Base-by-base conservation (phyloP, 2,329 filamentous ascomycete species). In the Ophiostoma sp. region DNA sequence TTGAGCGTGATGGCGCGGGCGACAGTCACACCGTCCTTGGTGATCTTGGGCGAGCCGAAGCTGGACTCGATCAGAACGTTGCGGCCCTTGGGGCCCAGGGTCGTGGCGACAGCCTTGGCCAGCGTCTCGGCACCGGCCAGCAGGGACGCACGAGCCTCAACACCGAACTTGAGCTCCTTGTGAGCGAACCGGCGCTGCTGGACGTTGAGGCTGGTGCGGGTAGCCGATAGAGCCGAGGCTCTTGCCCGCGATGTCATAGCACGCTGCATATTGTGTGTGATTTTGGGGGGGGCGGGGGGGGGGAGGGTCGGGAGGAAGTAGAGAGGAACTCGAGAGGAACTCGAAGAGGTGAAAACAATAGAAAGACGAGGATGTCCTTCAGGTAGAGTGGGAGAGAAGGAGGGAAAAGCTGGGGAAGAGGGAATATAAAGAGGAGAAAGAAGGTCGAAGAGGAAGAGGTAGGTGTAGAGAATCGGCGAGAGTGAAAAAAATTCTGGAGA, bases 91-190 rank as follows among this genome's bases (percentile, higher is more conserved):
- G 95, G 95, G 74, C 95, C 95, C 71, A 99, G 87, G 73, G 95
- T 99, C 72, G 94, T 97, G 73, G 94, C 91, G 72, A 99, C 95
- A 72, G 95, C 95, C 83, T 89, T 96, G 76, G 95, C 93, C 73
- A 99, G 88, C 74, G 95, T 98, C 80, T 99, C 95, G 73, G 98
- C 93, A 87, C 95, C 95, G 77, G 89, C 89, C 74, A 99, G 87
- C 72, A 99, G 89, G 74, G 92, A 80, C 76, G 93, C 93, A 78
- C 95, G 90, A 75, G 84, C 95, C 79, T 99, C 95, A 73, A 98
- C 94, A 77, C 95, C 95, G 74, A 99, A 99, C 84, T 97, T 98
- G 79, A 99, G 87, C 80, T 99, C 95, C 92, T 98, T 98, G 87
- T 98, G 94, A 74, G 94, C 92, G 79, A 96, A 99, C 79, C 95